These are phyloP conservation scores for Glaciozyma martinii DNA, from an alignment of 768 basidiomycete genomes.

Conservation along the genomic window DNA sequence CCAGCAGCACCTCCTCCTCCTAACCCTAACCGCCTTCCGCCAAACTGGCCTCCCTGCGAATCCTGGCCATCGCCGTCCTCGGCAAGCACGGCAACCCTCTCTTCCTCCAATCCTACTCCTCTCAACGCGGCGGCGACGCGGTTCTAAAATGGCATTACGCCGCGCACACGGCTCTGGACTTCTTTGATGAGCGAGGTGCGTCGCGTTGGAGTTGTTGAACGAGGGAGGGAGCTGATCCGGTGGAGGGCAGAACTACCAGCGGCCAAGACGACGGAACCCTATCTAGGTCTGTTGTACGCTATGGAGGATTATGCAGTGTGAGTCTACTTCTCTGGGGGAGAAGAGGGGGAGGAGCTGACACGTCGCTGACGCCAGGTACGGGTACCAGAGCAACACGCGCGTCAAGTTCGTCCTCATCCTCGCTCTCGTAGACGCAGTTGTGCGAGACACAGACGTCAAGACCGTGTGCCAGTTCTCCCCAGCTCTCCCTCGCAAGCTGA, in stretches of 20 bases:
- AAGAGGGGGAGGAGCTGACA: background rate
- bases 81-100: constrained; percentile 34
- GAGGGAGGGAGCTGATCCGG: background rate
- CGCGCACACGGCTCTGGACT: constrained; percentile 80
- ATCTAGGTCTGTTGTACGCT: constrained; percentile 75
- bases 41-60: constrained; percentile 1
- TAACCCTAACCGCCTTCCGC: background rate
- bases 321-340: background rate
- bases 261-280: constrained; percentile 61
- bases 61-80: constrained; percentile 34
- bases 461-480: constrained; percentile 48
- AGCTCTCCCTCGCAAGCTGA: background rate
- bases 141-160: constrained; percentile 72
- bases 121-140: constrained; percentile 46
- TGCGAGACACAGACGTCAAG: constrained; percentile 68
- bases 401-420: constrained; percentile 77
- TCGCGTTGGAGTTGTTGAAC: constrained; percentile 3
- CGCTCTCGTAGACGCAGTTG: constrained; percentile 68
- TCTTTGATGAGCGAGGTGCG: constrained; percentile 80
- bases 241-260: constrained; percentile 41
- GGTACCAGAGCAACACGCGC: constrained; percentile 78
- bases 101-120: constrained; percentile 26
- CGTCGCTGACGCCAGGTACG: constrained; percentile 46
- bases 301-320: constrained; percentile 84
- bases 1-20: background rate